Conservation (phyloP, 2,329 filamentous ascomycete species). For the Huntiella moniliformis region DNA sequence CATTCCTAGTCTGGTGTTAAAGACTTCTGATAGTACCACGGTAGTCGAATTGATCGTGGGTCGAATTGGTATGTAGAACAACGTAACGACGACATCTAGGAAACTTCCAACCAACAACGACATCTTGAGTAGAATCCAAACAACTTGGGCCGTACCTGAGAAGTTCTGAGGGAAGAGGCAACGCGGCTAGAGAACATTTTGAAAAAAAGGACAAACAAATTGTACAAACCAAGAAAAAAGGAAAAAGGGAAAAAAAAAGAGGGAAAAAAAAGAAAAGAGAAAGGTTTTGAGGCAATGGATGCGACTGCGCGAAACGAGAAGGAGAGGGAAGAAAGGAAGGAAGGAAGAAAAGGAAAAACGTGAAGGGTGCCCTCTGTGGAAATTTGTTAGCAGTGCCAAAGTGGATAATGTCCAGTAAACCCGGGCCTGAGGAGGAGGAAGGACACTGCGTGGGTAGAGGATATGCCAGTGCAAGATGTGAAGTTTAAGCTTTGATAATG, state of each 20-base stretch:
- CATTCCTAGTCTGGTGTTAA: no score
- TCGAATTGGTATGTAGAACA: neutral
- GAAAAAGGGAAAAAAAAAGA: constrained; percentile 12
- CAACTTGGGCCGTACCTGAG: constrained; percentile 1
- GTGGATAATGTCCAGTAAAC: no score
- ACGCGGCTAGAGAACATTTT: constrained; percentile 12
- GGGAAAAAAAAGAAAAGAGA: constrained; percentile 6
- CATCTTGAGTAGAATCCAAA: no score
- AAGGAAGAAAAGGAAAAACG: constrained; percentile 1
- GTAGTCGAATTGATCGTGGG: neutral
- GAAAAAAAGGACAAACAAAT: constrained; percentile 5
- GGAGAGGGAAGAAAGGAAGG: constrained; percentile 3
- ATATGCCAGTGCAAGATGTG: no score
- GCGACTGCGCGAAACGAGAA: constrained; percentile 12
- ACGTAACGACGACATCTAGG: neutral
- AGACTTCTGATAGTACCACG: no score
- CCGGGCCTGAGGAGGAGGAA: no score
- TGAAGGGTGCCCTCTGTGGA: no score
- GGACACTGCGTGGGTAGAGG: no score
- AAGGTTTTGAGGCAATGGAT: constrained; percentile 11
- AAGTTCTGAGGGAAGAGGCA: constrained; percentile 11
- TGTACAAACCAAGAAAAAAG: constrained; percentile 5
- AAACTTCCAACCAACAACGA: neutral
- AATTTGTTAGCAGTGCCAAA: no score
- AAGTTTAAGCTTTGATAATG: no score